These are phyloP conservation scores for Phytophthora brassicae DNA, from an alignment of 352 stramenopile genomes.

Conservation along the genomic window DNA sequence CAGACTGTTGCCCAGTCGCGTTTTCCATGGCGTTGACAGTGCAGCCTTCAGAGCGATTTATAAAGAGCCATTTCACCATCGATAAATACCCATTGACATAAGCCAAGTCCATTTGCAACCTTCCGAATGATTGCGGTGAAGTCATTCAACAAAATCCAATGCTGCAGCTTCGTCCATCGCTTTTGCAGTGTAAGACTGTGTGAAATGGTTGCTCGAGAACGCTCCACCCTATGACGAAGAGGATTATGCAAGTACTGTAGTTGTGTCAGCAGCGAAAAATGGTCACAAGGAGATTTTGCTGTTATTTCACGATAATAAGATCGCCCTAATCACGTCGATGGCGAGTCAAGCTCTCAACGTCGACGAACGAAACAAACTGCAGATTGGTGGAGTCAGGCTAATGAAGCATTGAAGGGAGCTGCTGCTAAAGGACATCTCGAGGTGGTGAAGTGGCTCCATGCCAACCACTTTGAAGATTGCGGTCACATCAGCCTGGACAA, in stretches of 20 bases:
- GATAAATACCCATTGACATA: constrained; percentile 7
- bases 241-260: background rate
- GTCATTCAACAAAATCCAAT: constrained; percentile 1
- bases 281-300: constrained; percentile 1
- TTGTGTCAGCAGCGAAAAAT: constrained; percentile 3
- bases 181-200: background rate
- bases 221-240: background rate
- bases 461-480: background rate
- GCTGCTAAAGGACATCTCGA: background rate
- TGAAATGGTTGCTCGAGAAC: constrained; percentile 7
- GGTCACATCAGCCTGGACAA: background rate
- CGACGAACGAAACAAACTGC: background rate
- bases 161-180: constrained; percentile 1
- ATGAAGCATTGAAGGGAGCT: background rate
- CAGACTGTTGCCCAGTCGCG: constrained; percentile 4
- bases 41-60: constrained; percentile 6
- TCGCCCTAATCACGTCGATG: background rate
- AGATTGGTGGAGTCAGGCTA: background rate
- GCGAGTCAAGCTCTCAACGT: background rate
- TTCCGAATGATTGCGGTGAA: constrained; percentile 9
- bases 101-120: constrained; percentile 7
- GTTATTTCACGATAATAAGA: constrained; percentile 2
- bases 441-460: background rate
- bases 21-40: constrained; percentile 8
- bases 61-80: constrained; percentile 6